A percentile compares a stretch with the other conserved stretches of the same genome.
These are phyloP conservation scores for Didymella arachidicola DNA, from an alignment of 2,329 filamentous ascomycete genomes.

Conservation along the genomic window DNA sequence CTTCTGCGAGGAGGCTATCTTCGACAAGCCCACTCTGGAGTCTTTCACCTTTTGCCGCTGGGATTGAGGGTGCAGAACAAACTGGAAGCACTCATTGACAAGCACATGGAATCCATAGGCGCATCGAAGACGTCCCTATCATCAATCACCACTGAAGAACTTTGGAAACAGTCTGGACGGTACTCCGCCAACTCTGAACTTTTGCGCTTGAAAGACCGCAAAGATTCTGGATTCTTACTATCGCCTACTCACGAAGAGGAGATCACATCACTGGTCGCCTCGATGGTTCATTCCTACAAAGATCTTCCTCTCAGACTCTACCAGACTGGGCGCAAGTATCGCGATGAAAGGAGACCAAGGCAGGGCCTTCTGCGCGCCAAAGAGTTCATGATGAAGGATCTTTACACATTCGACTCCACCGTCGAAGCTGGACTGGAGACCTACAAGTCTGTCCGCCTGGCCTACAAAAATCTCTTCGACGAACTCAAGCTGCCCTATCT, in stretches of 20 bases:
- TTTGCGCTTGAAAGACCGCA: conserved; percentile 82
- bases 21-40: conserved; percentile 77
- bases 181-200: conserved; percentile 82
- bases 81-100: conserved; percentile 83
- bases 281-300: conserved; percentile 80
- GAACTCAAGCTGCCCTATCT: conserved; percentile 84
- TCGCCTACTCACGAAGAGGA: conserved; percentile 97
- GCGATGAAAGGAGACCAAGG: conserved; percentile 87
- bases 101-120: conserved; percentile 82
- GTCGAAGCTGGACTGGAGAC: conserved; percentile 75
- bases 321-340: conserved; percentile 92
- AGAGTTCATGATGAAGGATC: conserved; percentile 97
- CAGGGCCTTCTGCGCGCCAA: conserved; percentile 86
- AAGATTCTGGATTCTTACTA: conserved; percentile 75
- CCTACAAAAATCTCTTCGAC: conserved; percentile 80
- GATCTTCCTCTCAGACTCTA: conserved; percentile 86
- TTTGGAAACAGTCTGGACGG: conserved; percentile 87
- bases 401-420: conserved; percentile 90
- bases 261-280: conserved; percentile 81
- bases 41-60: conserved; percentile 91
- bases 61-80: conserved; percentile 89
- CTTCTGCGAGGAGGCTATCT: conserved; percentile 57
- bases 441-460: conserved; percentile 75
- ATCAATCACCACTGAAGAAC: conserved; percentile 80
- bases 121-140: conserved; percentile 85